Evolutionary conservation across 2,329 filamentous ascomycete genomes (phyloP).

Genomic region (Colletotrichum musicola): DNA sequence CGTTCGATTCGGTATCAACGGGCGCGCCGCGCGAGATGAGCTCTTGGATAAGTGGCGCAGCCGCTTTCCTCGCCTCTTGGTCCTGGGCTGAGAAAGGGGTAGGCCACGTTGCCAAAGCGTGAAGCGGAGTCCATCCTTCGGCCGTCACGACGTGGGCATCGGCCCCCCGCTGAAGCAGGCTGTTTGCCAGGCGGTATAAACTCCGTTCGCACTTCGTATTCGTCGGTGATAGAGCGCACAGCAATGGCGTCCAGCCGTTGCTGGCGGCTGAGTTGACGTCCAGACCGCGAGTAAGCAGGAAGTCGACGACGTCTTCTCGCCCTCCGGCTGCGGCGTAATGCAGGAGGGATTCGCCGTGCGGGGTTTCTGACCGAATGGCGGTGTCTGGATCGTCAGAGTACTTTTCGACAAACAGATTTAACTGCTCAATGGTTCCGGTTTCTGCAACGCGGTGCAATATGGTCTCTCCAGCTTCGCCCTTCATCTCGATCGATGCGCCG

Average conservation of each 20-base stretch:
- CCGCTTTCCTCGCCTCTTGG: too few relatives aligned
- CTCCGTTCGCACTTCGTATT: constrained; percentile 12
- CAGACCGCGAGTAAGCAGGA: constrained; percentile 24
- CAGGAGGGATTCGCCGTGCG: constrained; percentile 28
- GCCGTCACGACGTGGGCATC: too few relatives aligned
- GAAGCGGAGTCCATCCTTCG: too few relatives aligned
- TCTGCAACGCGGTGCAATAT: constrained; percentile 20
- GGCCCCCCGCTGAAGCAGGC: too few relatives aligned
- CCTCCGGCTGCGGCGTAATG: constrained; percentile 34
- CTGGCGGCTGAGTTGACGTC: constrained; percentile 23
- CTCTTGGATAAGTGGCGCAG: too few relatives aligned
- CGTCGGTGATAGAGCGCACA: constrained; percentile 34
- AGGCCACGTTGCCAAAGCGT: too few relatives aligned
- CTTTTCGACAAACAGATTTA: constrained; percentile 16
- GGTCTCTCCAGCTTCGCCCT: constrained; percentile 21
- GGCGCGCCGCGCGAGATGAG: too few relatives aligned
- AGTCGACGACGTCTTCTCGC: constrained; percentile 13
- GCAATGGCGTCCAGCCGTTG: constrained; percentile 32
- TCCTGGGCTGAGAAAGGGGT: too few relatives aligned
- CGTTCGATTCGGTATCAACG: too few relatives aligned
- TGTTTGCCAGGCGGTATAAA: constrained; percentile 14
- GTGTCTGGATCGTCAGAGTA: constrained; percentile 16
- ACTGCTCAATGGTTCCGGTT: constrained; percentile 13
- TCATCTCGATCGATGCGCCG: constrained; percentile 14
- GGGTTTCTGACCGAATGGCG: constrained; percentile 11